Percentiles rank a stretch among this genome's conserved stretches.
These are phyloP conservation scores for Lichtheimia hyalospora DNA, from an alignment of 371 early-diverging fungal species.

Conservation along the genomic window DNA sequence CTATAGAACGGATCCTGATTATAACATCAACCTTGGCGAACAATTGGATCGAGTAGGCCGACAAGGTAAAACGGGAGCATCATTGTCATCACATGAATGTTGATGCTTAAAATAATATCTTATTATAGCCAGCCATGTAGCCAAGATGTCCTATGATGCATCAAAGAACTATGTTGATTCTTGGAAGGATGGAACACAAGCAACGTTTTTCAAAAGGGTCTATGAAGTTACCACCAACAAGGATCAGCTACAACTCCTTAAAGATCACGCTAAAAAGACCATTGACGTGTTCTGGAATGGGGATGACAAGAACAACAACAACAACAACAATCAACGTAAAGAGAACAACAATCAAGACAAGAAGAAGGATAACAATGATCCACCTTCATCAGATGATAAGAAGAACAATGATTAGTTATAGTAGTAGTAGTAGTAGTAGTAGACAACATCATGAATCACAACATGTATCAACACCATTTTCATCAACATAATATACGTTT, in stretches of 20 bases:
- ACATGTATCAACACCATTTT: too few species aligned
- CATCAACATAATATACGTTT: too few species aligned
- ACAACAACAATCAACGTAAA: background rate
- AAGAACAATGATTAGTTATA: background rate
- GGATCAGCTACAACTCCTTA: constrained; percentile 6
- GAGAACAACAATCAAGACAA: background rate
- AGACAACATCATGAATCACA: background rate
- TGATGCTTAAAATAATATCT: background rate
- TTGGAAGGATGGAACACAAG: constrained; percentile 24
- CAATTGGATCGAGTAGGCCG: background rate
- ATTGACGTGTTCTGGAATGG: constrained; percentile 12
- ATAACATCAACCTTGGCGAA: constrained; percentile 7
- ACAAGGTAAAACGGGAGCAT: background rate
- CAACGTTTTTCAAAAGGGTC: constrained; percentile 13
- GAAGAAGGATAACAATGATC: background rate
- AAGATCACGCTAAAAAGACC: constrained; percentile 12
- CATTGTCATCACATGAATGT: background rate
- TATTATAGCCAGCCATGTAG: constrained; percentile 5
- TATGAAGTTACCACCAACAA: constrained; percentile 12
- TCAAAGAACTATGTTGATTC: constrained; percentile 11
- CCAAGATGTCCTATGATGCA: constrained; percentile 8
- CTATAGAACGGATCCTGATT: constrained; percentile 1
- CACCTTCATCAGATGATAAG: background rate
- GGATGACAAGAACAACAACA: background rate
- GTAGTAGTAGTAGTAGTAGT: background rate